Conservation (phyloP, 495 filamentous ascomycete genomes). For the Aspergillus taichungensis region DNA sequence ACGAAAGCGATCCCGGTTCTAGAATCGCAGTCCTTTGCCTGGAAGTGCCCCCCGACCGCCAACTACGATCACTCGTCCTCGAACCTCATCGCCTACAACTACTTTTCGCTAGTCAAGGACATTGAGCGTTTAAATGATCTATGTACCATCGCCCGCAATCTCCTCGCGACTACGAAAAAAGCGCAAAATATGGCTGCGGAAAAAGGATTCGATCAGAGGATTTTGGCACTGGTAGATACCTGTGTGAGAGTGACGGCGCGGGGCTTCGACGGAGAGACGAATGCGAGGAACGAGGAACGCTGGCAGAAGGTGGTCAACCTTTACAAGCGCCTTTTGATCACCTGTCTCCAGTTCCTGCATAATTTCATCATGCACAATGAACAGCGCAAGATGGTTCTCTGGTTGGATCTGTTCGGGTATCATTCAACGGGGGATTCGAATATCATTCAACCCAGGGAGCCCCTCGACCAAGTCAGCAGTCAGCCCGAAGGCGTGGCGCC, state of each 20-base stretch:
- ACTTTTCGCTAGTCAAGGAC: constrained; percentile 65
- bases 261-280: constrained; percentile 76
- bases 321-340: constrained; percentile 83
- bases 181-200: constrained; percentile 82
- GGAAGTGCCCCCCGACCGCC: constrained; percentile 48
- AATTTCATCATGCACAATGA: constrained; percentile 91
- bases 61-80: constrained; percentile 48
- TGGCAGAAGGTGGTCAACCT: constrained; percentile 67
- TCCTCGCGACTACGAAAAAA: constrained; percentile 70
- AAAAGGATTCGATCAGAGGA: constrained; percentile 67
- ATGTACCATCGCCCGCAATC: constrained; percentile 75
- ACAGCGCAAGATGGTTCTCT: constrained; percentile 81
- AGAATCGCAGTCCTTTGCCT: constrained; percentile 52
- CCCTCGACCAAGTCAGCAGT: constrained; percentile 27
- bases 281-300: constrained; percentile 53
- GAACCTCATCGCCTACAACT: constrained; percentile 71
- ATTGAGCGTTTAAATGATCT: constrained; percentile 78
- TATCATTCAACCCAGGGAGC: constrained; percentile 39
- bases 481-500: constrained; percentile 35
- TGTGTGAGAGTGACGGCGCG: constrained; percentile 83
- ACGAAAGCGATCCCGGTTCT: constrained; percentile 51
- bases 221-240: constrained; percentile 74
- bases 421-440: constrained; percentile 45
- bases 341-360: constrained; percentile 80
- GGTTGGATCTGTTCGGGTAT: constrained; percentile 76